A percentile compares a stretch with the other conserved stretches of the same genome.
phyloP scores from a whole-genome alignment of 345 rosid species.

The Draba incana region DNA sequence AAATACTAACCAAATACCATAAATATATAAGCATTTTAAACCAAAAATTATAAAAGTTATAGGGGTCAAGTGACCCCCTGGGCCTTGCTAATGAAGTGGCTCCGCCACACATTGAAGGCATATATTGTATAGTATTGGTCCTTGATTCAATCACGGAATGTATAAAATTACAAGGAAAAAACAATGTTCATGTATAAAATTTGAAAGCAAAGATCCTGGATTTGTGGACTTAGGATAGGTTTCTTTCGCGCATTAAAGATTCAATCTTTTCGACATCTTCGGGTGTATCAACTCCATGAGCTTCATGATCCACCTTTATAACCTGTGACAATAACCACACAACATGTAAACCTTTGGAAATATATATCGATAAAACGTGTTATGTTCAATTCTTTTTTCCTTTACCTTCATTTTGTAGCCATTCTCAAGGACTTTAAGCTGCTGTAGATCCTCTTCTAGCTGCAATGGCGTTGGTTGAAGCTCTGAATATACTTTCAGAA shows the following conservation, averaged over 20 bases:
- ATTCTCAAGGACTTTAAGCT: constrained; percentile 96
- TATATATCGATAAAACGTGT: neutral
- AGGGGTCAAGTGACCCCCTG: no score
- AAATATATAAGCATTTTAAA: no score
- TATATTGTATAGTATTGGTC: neutral
- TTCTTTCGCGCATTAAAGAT: constrained; percentile 70
- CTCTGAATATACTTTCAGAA: constrained; percentile 77
- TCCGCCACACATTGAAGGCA: neutral
- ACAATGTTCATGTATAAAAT: neutral
- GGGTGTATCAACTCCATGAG: constrained; percentile 85
- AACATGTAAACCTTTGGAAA: neutral
- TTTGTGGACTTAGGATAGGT: constrained; percentile 52
- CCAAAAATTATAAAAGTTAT: no score
- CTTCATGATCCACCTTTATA: constrained; percentile 89
- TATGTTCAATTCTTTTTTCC: neutral
- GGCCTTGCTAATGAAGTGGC: no score
- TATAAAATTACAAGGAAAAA: neutral
- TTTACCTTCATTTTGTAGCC: constrained; percentile 95
- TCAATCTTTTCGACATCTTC: constrained; percentile 88
- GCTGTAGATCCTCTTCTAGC: constrained; percentile 95
- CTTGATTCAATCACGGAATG: neutral
- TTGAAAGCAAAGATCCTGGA: constrained; percentile 1
- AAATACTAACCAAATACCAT: no score
- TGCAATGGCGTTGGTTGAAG: constrained; percentile 88
- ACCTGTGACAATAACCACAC: constrained; percentile 52